Conservation (phyloP, 1,284 basidiomycete genomes). For the Papiliotrema flavescens region DNA sequence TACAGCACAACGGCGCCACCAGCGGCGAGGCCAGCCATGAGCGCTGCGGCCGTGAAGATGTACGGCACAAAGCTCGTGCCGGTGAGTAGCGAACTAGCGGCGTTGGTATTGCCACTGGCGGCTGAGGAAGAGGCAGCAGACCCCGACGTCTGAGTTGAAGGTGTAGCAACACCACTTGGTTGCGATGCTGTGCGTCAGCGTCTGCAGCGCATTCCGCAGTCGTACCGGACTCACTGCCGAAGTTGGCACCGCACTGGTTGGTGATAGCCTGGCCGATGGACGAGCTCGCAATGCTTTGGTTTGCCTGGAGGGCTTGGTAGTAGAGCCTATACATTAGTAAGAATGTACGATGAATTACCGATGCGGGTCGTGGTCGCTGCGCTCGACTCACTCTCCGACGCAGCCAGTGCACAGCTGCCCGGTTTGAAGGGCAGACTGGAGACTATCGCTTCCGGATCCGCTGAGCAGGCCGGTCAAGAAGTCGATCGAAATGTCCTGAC, state of each 20-base stretch:
- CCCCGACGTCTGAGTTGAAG: slow-evolving; percentile 2
- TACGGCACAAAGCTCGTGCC: not conserved
- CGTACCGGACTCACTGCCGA: slow-evolving; percentile 28
- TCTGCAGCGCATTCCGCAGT: not conserved
- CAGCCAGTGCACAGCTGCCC: slow-evolving; percentile 43
- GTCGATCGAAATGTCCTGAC: slow-evolving; percentile 20
- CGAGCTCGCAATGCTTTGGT: slow-evolving; percentile 24
- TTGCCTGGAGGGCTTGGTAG: slow-evolving; percentile 31
- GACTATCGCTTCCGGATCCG: slow-evolving; percentile 10
- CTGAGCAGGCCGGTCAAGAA: slow-evolving; percentile 28
- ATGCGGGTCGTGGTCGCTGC: not conserved
- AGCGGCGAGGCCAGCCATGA: not conserved
- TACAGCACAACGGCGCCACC: not conserved
- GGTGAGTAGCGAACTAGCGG: not conserved
- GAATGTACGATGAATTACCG: no score
- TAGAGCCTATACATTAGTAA: slow-evolving; percentile 26
- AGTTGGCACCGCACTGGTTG: slow-evolving; percentile 33
- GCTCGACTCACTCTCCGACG: slow-evolving; percentile 24
- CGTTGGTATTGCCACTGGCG: not conserved
- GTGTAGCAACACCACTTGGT: slow-evolving; percentile 1
- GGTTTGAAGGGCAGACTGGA: slow-evolving; percentile 17
- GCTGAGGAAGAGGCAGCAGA: not conserved
- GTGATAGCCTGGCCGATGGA: slow-evolving; percentile 26
- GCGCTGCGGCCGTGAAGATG: not conserved
- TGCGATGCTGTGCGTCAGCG: not conserved